These are phyloP conservation scores for Arabidopsis lyrata DNA, from an alignment of 441 rosid genomes.

Conservation along the genomic window DNA sequence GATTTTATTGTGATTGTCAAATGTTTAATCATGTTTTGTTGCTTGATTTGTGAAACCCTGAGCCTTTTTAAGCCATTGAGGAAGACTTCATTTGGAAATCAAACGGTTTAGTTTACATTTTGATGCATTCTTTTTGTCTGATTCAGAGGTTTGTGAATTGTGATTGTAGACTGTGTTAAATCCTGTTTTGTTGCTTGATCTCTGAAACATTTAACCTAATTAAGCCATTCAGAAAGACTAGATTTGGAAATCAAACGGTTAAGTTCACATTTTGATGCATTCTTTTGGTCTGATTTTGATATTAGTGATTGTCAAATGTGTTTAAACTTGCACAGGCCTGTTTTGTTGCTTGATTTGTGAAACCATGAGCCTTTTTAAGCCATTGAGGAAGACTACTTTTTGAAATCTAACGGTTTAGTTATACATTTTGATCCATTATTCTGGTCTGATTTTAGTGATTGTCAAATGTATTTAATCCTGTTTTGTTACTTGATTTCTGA, in stretches of 20 bases:
- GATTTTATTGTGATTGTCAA: background rate
- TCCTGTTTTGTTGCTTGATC: no score
- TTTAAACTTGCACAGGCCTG: background rate
- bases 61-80: background rate
- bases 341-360: background rate
- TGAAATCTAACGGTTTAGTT: background rate
- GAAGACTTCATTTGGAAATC: background rate
- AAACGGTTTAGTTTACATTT: background rate
- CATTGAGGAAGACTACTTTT: background rate
- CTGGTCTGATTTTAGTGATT: background rate
- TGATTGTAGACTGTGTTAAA: no score
- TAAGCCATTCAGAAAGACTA: background rate
- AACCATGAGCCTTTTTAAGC: background rate
- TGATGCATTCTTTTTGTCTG: background rate
- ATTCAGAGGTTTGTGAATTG: no score
- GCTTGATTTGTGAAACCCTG: no score
- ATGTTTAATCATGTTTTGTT: background rate
- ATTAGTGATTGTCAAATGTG: conserved; percentile 1
- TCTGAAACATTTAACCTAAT: no score
- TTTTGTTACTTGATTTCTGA: background rate
- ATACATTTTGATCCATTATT: background rate
- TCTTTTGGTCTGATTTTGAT: background rate
- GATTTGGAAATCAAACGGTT: background rate
- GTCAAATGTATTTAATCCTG: conserved; percentile 6
- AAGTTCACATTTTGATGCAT: background rate